Percentiles rank a stretch among this genome's conserved stretches.
phyloP scores from a whole-genome alignment of 2,329 filamentous ascomycete species.

The Aspergillus sp. region DNA sequence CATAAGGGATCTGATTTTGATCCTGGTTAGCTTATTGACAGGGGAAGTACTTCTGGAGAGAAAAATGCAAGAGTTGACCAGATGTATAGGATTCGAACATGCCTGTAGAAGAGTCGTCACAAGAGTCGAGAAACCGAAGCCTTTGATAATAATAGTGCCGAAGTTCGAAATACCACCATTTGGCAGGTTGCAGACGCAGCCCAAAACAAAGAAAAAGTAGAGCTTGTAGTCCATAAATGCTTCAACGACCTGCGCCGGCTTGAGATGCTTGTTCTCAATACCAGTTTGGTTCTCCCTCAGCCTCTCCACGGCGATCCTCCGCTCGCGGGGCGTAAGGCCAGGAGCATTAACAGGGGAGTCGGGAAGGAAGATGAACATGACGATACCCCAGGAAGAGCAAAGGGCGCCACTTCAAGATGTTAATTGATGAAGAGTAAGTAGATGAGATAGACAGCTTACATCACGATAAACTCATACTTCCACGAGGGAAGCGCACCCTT shows the following conservation, averaged over 20 bases:
- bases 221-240: slow-evolving; percentile 63
- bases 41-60: no score
- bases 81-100: neutral
- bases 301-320: slow-evolving; percentile 60
- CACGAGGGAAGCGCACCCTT: slow-evolving; percentile 61
- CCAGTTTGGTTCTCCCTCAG: slow-evolving; percentile 63
- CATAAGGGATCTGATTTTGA: slow-evolving; percentile 51
- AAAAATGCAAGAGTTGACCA: no score
- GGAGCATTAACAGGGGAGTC: slow-evolving; percentile 61
- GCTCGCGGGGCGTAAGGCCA: slow-evolving; percentile 56
- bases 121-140: slow-evolving; percentile 60
- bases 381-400: slow-evolving; percentile 63
- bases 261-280: slow-evolving; percentile 61
- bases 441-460: slow-evolving; percentile 36
- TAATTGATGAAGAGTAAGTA: neutral
- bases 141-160: slow-evolving; percentile 62
- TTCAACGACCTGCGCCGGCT: slow-evolving; percentile 60
- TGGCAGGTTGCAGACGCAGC: slow-evolving; percentile 54
- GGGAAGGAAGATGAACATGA: slow-evolving; percentile 62
- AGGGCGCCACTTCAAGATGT: slow-evolving; percentile 48
- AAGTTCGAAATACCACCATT: slow-evolving; percentile 66
- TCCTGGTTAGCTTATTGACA: neutral
- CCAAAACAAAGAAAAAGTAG: slow-evolving; percentile 61
- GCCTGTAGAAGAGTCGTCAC: slow-evolving; percentile 59
- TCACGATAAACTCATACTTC: slow-evolving; percentile 73